These are phyloP conservation scores for Musa beccarii DNA, from an alignment of 176 grass and related monocot genomes.

Conservation along the genomic window DNA sequence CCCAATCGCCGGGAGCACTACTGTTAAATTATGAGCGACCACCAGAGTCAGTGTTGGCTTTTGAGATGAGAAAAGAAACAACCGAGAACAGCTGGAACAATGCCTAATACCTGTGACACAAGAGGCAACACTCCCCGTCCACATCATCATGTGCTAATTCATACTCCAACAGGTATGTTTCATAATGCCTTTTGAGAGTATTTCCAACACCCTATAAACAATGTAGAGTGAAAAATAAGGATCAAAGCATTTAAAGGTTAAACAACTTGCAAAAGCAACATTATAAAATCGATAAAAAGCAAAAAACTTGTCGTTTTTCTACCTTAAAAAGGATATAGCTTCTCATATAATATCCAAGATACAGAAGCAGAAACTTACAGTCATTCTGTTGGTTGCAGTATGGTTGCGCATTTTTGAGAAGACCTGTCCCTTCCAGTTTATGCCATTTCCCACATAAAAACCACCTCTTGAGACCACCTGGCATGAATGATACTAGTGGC, in stretches of 20 bases:
- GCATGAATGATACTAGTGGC: neutral
- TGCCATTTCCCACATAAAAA: conserved; percentile 93
- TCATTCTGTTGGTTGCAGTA: conserved; percentile 30
- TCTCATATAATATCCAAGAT: neutral
- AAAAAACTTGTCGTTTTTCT: neutral
- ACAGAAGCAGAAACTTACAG: conserved; percentile 33
- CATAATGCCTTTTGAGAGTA: conserved; percentile 91
- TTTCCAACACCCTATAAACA: conserved; percentile 79
- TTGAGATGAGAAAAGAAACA: conserved; percentile 7
- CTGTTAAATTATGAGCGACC: conserved; percentile 35
- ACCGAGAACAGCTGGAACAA: conserved; percentile 12
- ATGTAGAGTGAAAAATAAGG: neutral
- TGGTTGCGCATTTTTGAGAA: conserved; percentile 96
- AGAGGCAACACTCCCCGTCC: conserved; percentile 93
- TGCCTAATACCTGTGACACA: conserved; percentile 71
- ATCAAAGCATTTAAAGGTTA: neutral
- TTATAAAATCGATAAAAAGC: too few relatives aligned
- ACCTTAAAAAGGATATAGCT: neutral
- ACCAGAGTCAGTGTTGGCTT: conserved; percentile 20
- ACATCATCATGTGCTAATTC: conserved; percentile 93
- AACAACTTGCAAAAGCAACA: neutral
- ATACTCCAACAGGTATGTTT: conserved; percentile 95
- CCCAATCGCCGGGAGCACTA: conserved; percentile 98
- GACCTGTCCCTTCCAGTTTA: conserved; percentile 97
- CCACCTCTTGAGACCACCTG: conserved; percentile 95